Evolutionary conservation across 1,284 basidiomycete species (phyloP), one percentile per base, ranked within the genome.

Genomic region (Marasmius sp.): DNA sequence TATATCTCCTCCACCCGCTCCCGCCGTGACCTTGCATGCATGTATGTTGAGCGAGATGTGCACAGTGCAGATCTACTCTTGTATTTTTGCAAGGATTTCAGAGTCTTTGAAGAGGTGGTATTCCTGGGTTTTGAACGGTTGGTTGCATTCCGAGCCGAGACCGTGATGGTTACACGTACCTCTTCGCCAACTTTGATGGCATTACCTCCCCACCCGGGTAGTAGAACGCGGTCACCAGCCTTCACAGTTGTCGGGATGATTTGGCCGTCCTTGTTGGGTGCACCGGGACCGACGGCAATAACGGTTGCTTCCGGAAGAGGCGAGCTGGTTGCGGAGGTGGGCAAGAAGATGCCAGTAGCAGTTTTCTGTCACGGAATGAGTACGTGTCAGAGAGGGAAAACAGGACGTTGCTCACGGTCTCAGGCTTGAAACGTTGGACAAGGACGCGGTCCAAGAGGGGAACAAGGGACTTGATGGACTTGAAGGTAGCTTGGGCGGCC

Each of bases 141-240:
- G 7, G 16, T 11, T 8, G 45, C 20, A 1, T 47, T 47, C 47
- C 38, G 39, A 16, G 45, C 55, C 12, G 27, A 7, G 36, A 43
- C 14, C 18, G 6, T 34, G 6, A 18, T 22, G 9, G 37, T 27
- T 12, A 49, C 0, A 85, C 92, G 69, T 71, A 95, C 95, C 74
- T 98, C 96, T 37, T 99, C 97, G 61, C 95, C 96, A 59, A 99
- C 88, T 80, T 98, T 99, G 80, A 99, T 96, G 18, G 92, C 77
- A 76, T 91, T 95, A 16, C 97, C 97, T 61, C 97, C 97, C 93
- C 96, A 99, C 27, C 93, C 92, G 8, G 97, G 97, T 6, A 99
- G 82, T 58, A 99, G 82, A 9, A 98, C 95, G 45, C 93, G 86
- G 81, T 98, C 97, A 53, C 97, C 97, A 36, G 89, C 83, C 80